Percentiles rank a stretch among this genome's conserved stretches.
Evolutionary conservation across 2,329 filamentous ascomycete species (phyloP).

Genomic region (Aspergillus jensenii): DNA sequence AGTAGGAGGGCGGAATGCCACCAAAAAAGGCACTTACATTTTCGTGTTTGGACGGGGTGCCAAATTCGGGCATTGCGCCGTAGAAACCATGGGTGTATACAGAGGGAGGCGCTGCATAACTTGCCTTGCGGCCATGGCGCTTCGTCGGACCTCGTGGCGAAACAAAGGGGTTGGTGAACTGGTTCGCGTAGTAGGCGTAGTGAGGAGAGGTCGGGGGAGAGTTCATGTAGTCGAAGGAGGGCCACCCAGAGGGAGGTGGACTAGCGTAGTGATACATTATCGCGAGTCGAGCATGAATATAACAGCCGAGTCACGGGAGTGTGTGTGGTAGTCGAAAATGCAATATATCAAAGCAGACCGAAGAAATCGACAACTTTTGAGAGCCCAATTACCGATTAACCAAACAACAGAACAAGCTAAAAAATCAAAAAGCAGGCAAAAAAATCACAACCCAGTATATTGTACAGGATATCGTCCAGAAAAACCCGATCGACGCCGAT

Average conservation of each 20-base stretch:
- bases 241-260: slow-evolving; percentile 48
- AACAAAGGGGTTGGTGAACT: slow-evolving; percentile 49
- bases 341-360: slow-evolving; percentile 12
- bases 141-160: slow-evolving; percentile 48
- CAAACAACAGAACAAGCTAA: slow-evolving; percentile 18
- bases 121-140: slow-evolving; percentile 58
- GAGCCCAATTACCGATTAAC: slow-evolving; percentile 17
- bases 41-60: slow-evolving; percentile 57
- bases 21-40: slow-evolving; percentile 65
- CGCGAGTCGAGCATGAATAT: slow-evolving; percentile 32
- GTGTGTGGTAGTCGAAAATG: slow-evolving; percentile 1
- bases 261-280: slow-evolving; percentile 50
- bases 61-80: slow-evolving; percentile 49
- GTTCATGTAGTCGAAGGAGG: slow-evolving; percentile 50
- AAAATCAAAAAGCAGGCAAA: slow-evolving; percentile 14
- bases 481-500: slow-evolving; percentile 36
- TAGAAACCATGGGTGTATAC: slow-evolving; percentile 49
- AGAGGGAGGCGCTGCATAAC: slow-evolving; percentile 47
- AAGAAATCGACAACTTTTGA: slow-evolving; percentile 22
- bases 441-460: slow-evolving; percentile 39
- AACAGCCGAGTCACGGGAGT: slow-evolving; percentile 12
- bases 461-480: slow-evolving; percentile 46
- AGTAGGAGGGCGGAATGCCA: slow-evolving; percentile 31
- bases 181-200: slow-evolving; percentile 55
- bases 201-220: slow-evolving; percentile 53